Base-by-base conservation (phyloP, 768 basidiomycete genomes). In the Phylloporus arenicola region DNA sequence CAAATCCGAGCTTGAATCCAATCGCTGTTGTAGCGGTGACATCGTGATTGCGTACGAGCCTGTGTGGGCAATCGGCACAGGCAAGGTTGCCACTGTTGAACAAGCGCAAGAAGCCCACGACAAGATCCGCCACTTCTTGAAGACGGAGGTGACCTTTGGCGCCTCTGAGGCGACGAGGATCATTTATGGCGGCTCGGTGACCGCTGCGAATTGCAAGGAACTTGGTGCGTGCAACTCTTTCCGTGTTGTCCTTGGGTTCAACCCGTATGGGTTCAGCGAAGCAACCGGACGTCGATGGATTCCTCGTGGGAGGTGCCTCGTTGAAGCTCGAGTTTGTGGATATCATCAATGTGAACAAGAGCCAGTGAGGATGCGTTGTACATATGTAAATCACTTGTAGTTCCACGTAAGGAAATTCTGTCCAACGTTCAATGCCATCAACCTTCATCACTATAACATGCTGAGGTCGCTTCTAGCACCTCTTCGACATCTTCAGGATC, bases 11-110 rank as follows among this genome's bases (percentile, higher is more conserved):
- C 16, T n/a, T 34, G 13, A 19, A 19, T 10, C 24, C 30, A 17
- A 29, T 7, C 14, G 19, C 34, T 27, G 1, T 2, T 13, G 42
- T 50, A 6, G 20, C 54, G 94, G 92, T 62, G 82, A 88, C 55
- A 76, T 98, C 63, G 95, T 99, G 51, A 78, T 99, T 61, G 96
- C 96, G 17, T 99, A 94, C 69, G 92, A 95, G 69, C 91, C 93
- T 38, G 91, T 98, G 16, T 98, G 96, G 95, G 95, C 96, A 30
- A 98, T 98, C 68, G 96, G 96, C 40, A 97, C 95, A 12, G 95
- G 95, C 56, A 95, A 88, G 68, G 94, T 96, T 46, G 95, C 95
- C 40, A 90, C 90, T 29, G 75, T 88, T 1, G 76, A 75, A n/a
- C 88, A 97, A 73, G 96, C 96, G 1, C 95, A 98, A 70, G 88